phyloP scores from a whole-genome alignment of 78 protist genomes.

The Salpingoeca rosetta region DNA sequence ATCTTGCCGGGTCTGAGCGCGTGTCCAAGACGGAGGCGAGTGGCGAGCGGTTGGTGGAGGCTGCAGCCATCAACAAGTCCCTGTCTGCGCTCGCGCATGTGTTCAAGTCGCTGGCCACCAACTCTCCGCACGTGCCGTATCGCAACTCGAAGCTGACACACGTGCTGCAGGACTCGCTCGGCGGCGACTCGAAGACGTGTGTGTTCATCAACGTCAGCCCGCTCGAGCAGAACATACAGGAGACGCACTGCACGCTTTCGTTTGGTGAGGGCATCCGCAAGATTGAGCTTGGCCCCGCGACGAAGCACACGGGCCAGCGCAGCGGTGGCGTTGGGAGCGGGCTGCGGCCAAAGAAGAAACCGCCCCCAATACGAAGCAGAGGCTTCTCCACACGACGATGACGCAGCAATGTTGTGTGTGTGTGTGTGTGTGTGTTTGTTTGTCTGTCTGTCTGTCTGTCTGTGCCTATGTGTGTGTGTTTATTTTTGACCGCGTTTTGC shows the following conservation, averaged over 20 bases:
- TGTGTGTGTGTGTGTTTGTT: not conserved
- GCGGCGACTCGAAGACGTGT: constrained; percentile 24
- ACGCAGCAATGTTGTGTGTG: no score
- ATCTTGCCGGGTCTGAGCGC: constrained; percentile 74
- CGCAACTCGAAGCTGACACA: constrained; percentile 51
- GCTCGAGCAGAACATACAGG: not conserved
- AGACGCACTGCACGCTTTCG: constrained; percentile 24
- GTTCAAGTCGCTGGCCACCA: constrained; percentile 49
- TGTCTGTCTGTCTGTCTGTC: not conserved
- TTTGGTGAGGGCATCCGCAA: constrained; percentile 14
- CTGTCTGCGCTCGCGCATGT: constrained; percentile 68
- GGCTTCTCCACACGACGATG: no score
- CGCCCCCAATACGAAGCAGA: no score
- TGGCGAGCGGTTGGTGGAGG: constrained; percentile 69
- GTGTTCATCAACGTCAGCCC: constrained; percentile 39
- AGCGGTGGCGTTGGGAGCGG: no score
- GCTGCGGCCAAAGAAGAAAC: no score
- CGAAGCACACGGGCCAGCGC: not conserved
- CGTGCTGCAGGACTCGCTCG: constrained; percentile 39
- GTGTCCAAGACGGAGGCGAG: constrained; percentile 13
- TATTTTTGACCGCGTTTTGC: not conserved
- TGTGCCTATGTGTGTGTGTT: not conserved
- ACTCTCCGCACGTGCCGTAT: constrained; percentile 35
- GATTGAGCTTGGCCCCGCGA: not conserved
- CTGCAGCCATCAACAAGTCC: constrained; percentile 70